These are phyloP conservation scores for Leishmania amazonensis DNA, from an alignment of 208 protist genomes.

Conservation along the genomic window DNA sequence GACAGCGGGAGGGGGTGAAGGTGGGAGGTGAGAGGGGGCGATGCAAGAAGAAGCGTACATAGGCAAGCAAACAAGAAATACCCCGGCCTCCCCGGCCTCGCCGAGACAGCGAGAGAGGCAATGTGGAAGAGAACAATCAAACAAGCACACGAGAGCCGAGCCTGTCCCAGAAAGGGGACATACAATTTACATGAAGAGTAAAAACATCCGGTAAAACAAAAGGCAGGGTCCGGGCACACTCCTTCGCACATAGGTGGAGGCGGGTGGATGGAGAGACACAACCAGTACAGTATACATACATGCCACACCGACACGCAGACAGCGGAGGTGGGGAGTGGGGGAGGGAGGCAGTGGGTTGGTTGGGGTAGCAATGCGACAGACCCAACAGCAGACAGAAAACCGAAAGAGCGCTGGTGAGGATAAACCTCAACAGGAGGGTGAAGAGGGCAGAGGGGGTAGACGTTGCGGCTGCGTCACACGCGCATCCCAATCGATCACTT, in stretches of 20 bases:
- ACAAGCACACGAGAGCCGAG: neutral
- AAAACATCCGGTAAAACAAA: conserved; percentile 4
- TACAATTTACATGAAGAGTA: conserved; percentile 14
- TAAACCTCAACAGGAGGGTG: neutral
- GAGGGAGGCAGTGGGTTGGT: neutral
- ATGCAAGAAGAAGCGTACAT: neutral
- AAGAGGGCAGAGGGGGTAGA: neutral
- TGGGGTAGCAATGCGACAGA: neutral
- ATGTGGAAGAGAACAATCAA: neutral
- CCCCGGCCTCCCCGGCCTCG: neutral
- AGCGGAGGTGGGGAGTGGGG: neutral
- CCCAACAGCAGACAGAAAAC: neutral
- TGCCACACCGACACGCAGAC: neutral
- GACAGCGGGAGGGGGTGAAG: neutral
- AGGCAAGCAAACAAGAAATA: neutral
- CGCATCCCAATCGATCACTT: neutral
- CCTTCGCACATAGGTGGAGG: neutral
- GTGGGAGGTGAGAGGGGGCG: neutral
- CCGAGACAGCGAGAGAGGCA: neutral
- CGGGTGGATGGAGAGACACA: neutral
- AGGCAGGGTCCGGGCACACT: neutral
- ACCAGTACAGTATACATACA: conserved; percentile 1
- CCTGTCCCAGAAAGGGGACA: neutral
- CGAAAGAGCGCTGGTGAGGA: neutral
- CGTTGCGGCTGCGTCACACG: neutral